These are phyloP conservation scores for Coemansia sp. DNA, from an alignment of 192 early-diverging fungal species.

Conservation along the genomic window DNA sequence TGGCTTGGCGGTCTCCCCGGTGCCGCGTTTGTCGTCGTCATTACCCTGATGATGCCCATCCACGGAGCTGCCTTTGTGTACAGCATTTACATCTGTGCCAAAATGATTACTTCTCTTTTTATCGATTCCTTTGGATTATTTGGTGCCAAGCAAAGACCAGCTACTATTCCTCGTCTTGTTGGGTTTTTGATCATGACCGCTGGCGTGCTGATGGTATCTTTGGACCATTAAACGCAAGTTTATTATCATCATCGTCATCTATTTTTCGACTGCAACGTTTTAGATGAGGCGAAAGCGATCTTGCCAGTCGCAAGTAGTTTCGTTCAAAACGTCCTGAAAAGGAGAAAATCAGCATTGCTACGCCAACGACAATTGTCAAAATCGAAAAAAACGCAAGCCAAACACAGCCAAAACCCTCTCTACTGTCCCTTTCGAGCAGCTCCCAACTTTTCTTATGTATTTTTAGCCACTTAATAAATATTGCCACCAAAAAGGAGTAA, in stretches of 20 bases:
- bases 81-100: slow-evolving; percentile 24
- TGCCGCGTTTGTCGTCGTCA: slow-evolving; percentile 24
- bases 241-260: background rate
- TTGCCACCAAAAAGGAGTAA: too few species aligned
- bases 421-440: background rate
- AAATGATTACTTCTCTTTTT: slow-evolving; percentile 24
- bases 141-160: slow-evolving; percentile 24
- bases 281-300: background rate
- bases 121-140: slow-evolving; percentile 29
- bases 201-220: slow-evolving; percentile 27
- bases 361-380: background rate
- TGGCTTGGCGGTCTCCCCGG: slow-evolving; percentile 30
- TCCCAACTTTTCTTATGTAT: background rate
- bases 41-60: slow-evolving; percentile 29
- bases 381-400: background rate
- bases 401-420: background rate
- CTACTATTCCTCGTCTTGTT: slow-evolving; percentile 18
- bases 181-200: slow-evolving; percentile 21
- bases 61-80: slow-evolving; percentile 23
- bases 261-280: background rate
- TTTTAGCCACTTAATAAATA: slow-evolving; percentile 5
- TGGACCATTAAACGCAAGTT: slow-evolving; percentile 9
- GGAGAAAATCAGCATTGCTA: background rate
- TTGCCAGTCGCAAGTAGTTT: slow-evolving; percentile 1
- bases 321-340: background rate